Conservation (phyloP, 352 stramenopile species). For the Globisporangium heterothallicum region DNA sequence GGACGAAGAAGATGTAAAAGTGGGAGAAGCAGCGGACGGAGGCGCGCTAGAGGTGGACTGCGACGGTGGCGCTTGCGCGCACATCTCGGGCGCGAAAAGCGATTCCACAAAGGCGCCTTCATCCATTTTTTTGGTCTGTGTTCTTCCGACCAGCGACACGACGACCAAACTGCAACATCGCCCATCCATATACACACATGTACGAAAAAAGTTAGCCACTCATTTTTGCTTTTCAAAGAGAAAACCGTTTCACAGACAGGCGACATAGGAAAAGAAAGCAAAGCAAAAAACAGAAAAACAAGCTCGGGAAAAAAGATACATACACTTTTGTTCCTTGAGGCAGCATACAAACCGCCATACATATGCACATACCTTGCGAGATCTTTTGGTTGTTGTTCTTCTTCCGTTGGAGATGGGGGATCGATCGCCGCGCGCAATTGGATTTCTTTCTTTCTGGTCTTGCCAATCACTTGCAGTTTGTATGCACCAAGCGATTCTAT, state of each 20-base stretch:
- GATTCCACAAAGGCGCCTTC: conserved; percentile 10
- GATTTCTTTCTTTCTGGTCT: not conserved
- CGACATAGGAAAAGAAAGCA: not conserved
- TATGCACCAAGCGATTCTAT: too few relatives aligned
- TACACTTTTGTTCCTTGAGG: conserved; percentile 8
- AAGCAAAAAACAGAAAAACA: conserved; percentile 4
- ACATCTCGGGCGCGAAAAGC: conserved; percentile 9
- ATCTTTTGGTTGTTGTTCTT: not conserved
- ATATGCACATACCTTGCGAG: not conserved
- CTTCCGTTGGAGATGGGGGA: not conserved
- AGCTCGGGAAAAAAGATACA: conserved; percentile 2
- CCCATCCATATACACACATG: not conserved
- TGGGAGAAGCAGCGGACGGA: not conserved
- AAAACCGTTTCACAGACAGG: conserved; percentile 8
- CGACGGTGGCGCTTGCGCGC: not conserved
- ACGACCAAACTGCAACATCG: conserved; percentile 2
- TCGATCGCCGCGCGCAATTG: too few relatives aligned
- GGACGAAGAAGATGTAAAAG: not conserved
- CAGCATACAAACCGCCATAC: conserved; percentile 4
- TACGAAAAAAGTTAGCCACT: conserved; percentile 6
- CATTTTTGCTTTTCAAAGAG: conserved; percentile 2
- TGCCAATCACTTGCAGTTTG: not conserved
- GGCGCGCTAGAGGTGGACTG: not conserved
- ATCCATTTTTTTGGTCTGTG: conserved; percentile 3
- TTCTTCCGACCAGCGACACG: conserved; percentile 11